Evolutionary conservation across 2,329 filamentous ascomycete genomes (phyloP).

Genomic region (Diaporthe australafricana): DNA sequence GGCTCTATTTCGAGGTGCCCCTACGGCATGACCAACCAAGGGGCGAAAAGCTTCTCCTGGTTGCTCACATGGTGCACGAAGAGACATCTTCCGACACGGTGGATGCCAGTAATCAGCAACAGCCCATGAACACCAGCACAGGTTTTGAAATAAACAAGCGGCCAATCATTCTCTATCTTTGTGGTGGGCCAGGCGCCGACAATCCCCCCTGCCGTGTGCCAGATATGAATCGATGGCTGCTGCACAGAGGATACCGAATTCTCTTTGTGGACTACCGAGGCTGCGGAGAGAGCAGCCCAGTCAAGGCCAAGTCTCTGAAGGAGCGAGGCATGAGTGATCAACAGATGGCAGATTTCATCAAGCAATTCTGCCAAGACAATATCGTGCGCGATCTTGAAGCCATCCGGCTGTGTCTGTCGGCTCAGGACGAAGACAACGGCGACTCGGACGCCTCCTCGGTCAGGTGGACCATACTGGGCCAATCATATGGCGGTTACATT

Average conservation of each 20-base stretch:
- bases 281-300: constrained; percentile 73
- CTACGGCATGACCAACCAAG: not conserved
- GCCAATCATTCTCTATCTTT: constrained; percentile 64
- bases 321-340: constrained; percentile 59
- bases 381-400: constrained; percentile 82
- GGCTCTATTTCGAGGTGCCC: constrained; percentile 1
- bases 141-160: not conserved
- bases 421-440: constrained; percentile 47
- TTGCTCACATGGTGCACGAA: constrained; percentile 23
- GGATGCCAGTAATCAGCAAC: not conserved
- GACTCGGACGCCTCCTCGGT: constrained; percentile 60
- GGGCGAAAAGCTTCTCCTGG: not conserved
- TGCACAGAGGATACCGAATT: constrained; percentile 75
- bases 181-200: constrained; percentile 76
- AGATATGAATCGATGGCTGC: constrained; percentile 65
- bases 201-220: constrained; percentile 40
- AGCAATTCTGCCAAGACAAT: constrained; percentile 76
- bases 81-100: not conserved
- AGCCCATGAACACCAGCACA: not conserved
- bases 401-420: constrained; percentile 66
- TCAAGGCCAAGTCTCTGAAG: constrained; percentile 70
- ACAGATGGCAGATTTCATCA: constrained; percentile 73
- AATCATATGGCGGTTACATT: constrained; percentile 81
- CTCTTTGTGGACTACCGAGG: constrained; percentile 79
- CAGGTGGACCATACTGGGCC: constrained; percentile 77